phyloP scores from a whole-genome alignment of 768 basidiomycete genomes.

The Suillus decipiens region DNA sequence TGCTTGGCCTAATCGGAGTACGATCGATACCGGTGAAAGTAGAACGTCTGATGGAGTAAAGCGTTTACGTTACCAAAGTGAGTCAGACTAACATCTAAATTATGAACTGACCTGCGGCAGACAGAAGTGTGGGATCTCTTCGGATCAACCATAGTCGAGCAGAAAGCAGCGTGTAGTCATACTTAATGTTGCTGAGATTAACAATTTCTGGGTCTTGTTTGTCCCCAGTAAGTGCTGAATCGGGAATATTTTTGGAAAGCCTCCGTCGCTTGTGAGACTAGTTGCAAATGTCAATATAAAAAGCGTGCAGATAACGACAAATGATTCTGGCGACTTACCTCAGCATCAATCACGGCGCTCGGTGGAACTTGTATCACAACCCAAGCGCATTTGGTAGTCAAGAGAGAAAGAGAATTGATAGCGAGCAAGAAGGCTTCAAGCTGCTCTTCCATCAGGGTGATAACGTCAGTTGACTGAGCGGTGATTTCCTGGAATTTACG shows the following conservation, averaged over 20 bases:
- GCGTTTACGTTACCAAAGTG: constrained; percentile 1
- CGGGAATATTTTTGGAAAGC: constrained; percentile 76
- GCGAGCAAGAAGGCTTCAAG: constrained; percentile 82
- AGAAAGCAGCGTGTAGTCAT: constrained; percentile 73
- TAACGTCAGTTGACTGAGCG: constrained; percentile 36
- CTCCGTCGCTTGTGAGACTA: constrained; percentile 73
- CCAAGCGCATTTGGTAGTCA: constrained; percentile 84
- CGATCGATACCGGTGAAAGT: constrained; percentile 61
- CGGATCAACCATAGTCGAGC: constrained; percentile 76
- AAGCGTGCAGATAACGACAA: constrained; percentile 15
- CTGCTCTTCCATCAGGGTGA: constrained; percentile 62
- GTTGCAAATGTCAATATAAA: constrained; percentile 21
- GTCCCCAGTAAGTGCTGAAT: constrained; percentile 62
- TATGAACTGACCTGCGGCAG: constrained; percentile 59
- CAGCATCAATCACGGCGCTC: constrained; percentile 47
- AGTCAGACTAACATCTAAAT: constrained; percentile 2
- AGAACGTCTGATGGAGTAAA: constrained; percentile 48
- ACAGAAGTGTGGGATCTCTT: constrained; percentile 61
- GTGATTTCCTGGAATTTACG: constrained; percentile 62
- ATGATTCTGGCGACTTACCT: constrained; percentile 35
- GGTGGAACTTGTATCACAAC: constrained; percentile 62
- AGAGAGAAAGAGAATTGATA: constrained; percentile 84
- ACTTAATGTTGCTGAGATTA: constrained; percentile 75
- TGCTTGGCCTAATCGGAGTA: constrained; percentile 75
- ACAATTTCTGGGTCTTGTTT: constrained; percentile 77